A percentile compares a stretch with the other conserved stretches of the same genome.
These are phyloP conservation scores for Miscanthus sacchariflorus DNA, from an alignment of 202 grass and related monocot genomes.

Conservation along the genomic window DNA sequence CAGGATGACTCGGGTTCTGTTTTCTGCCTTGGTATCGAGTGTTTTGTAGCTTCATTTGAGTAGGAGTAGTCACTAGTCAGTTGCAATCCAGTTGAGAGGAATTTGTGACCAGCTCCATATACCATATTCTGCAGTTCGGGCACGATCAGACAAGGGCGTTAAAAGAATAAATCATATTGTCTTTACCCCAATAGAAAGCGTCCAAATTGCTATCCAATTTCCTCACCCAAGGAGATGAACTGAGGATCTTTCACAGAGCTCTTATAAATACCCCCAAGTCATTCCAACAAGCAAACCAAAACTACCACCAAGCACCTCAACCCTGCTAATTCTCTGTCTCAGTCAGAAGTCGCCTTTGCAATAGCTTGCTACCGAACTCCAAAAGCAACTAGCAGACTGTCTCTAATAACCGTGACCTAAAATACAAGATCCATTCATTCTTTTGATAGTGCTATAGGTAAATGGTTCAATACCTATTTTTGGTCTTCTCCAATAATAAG, in stretches of 20 bases:
- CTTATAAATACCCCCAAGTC: slow-evolving; percentile 43
- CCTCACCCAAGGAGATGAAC: slow-evolving; percentile 4
- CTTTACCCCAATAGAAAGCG: slow-evolving; percentile 38
- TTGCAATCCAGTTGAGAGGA: neutral
- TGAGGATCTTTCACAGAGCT: slow-evolving; percentile 44
- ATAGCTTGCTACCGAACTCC: neutral
- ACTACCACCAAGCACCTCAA: slow-evolving; percentile 29
- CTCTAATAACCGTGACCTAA: too few relatives aligned
- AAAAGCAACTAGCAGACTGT: neutral
- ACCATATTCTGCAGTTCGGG: neutral
- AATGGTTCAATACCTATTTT: too few relatives aligned
- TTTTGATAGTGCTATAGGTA: too few relatives aligned
- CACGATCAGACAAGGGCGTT: slow-evolving; percentile 45
- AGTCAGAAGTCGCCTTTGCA: neutral
- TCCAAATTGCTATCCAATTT: slow-evolving; percentile 44
- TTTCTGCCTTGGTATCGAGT: neutral
- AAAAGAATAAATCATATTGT: slow-evolving; percentile 40
- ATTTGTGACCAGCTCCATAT: neutral
- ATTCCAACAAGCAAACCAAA: slow-evolving; percentile 62
- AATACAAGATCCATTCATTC: too few relatives aligned
- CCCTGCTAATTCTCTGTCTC: slow-evolving; percentile 11
- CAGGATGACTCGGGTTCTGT: neutral
- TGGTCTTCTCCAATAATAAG: too few relatives aligned
- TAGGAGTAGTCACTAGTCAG: neutral
- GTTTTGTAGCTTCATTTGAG: neutral